Evolutionary conservation across 2,329 filamentous ascomycete genomes (phyloP).

Genomic region (Fusarium sp.): DNA sequence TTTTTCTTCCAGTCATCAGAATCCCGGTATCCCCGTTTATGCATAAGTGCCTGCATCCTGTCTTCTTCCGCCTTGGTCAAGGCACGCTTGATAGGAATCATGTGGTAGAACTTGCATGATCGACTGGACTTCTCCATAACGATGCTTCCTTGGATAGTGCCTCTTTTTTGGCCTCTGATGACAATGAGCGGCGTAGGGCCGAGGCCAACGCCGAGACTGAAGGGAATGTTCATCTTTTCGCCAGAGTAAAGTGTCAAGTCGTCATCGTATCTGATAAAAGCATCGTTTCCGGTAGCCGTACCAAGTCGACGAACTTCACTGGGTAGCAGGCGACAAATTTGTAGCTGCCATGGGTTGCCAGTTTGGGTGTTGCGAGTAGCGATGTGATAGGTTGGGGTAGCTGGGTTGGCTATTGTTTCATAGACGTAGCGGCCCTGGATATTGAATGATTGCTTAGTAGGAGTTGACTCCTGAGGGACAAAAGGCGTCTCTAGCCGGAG

Average conservation of each 20-base stretch:
- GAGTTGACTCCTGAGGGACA: background rate
- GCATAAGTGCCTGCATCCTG: background rate
- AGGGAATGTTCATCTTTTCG: background rate
- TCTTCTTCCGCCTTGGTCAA: background rate
- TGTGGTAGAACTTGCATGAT: background rate
- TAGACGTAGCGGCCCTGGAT: background rate
- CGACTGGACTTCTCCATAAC: background rate
- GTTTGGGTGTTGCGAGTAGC: background rate
- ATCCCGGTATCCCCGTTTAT: background rate
- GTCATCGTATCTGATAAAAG: background rate
- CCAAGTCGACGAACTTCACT: background rate
- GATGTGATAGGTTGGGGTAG: background rate
- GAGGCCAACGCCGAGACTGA: background rate
- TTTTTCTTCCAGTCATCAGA: conserved; percentile 1
- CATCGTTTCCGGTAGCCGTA: background rate
- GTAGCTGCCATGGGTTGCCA: background rate
- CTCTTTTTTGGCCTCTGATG: background rate
- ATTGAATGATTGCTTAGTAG: background rate
- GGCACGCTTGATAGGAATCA: background rate
- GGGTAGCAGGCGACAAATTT: background rate
- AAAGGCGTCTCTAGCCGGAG: background rate
- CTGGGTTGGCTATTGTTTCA: background rate
- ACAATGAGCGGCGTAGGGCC: background rate
- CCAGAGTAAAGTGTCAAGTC: background rate
- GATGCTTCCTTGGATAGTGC: background rate